Base-by-base conservation (phyloP, 768 basidiomycete species). In the Thelephora aurantiotincta region DNA sequence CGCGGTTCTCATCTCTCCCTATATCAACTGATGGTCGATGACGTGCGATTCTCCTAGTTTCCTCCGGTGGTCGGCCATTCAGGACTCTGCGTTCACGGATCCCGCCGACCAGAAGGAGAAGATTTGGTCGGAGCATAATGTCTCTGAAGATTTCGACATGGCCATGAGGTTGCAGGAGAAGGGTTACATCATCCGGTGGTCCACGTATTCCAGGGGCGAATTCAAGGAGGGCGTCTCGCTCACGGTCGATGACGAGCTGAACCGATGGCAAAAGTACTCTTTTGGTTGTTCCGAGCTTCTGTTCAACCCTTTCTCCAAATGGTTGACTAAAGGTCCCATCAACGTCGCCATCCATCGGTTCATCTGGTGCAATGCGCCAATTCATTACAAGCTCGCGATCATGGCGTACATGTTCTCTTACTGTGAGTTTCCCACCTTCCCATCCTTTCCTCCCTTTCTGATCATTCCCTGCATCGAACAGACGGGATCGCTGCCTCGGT, bases 191-290 rank as follows among this genome's bases (percentile, higher is more conserved):
- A 66, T 68, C 50, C 63, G 63, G 33, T 83, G 86, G 89, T 84
- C 89, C 19, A 86, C 84, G 3, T 94, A 94, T 64, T 82, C 78
- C 4, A 72, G 80, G 35, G 79, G 87, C 44, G 81, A 74, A 5
- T 93, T 92, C 69, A 85, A 90, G 65, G 91, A 94, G 61, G 91
- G 91, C 51, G 91, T 94, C 14, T 86, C 83, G 0, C 70, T 94
- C 14, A 91, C 91, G 0, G 78, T 80, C 43, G 88, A 90, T 49
- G 91, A 94, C 56, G 91, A 94, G 63, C 66, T 93, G 12, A 92
- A 91, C 57, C 67, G 91, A 5, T 94, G 91, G 91, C 86, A 92
- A 54, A 94, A 92, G 61, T 88, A 86, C 55, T 73, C 82, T 0
- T 87, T 82, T 61, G 84, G 79, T 3, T 81, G 78, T 57, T 78